Percentiles rank a stretch among this genome's conserved stretches.
These are phyloP conservation scores for Xylaria bambusicola DNA, from an alignment of 495 filamentous ascomycete species.

Conservation along the genomic window DNA sequence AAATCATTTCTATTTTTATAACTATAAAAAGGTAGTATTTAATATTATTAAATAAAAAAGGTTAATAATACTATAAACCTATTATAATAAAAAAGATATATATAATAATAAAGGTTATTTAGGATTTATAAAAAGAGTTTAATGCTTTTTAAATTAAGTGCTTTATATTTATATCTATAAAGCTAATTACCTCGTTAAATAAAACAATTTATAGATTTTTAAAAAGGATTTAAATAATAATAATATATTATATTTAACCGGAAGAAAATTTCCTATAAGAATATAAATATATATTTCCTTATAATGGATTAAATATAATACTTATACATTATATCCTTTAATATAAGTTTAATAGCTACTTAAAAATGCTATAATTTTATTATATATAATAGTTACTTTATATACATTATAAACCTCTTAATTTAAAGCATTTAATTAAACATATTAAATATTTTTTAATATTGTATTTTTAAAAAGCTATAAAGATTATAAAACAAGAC, in stretches of 20 bases:
- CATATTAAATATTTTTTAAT: constrained; percentile 84
- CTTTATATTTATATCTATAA: constrained; percentile 75
- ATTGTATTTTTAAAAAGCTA: constrained; percentile 82
- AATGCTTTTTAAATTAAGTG: constrained; percentile 69
- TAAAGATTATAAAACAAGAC: constrained; percentile 83
- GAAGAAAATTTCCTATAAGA: constrained; percentile 55
- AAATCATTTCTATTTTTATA: constrained; percentile 56
- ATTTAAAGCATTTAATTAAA: constrained; percentile 68
- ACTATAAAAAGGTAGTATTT: constrained; percentile 56
- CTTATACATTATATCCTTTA: constrained; percentile 48
- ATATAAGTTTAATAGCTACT: constrained; percentile 79
- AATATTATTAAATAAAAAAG: too few relatives aligned
- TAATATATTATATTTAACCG: constrained; percentile 74
- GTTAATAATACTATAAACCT: too few relatives aligned
- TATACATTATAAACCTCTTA: constrained; percentile 76
- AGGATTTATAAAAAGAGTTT: constrained; percentile 47
- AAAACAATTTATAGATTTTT: constrained; percentile 69
- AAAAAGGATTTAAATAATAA: constrained; percentile 74
- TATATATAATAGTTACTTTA: constrained; percentile 76
- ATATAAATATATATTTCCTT: too few relatives aligned
- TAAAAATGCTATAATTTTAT: constrained; percentile 78
- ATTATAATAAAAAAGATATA: too few relatives aligned
- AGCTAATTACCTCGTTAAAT: constrained; percentile 77
- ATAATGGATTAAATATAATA: constrained; percentile 32
- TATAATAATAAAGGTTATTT: constrained; percentile 65